Base-by-base conservation (phyloP, 2,329 filamentous ascomycete species). In the Pezizomycotina sp. region DNA sequence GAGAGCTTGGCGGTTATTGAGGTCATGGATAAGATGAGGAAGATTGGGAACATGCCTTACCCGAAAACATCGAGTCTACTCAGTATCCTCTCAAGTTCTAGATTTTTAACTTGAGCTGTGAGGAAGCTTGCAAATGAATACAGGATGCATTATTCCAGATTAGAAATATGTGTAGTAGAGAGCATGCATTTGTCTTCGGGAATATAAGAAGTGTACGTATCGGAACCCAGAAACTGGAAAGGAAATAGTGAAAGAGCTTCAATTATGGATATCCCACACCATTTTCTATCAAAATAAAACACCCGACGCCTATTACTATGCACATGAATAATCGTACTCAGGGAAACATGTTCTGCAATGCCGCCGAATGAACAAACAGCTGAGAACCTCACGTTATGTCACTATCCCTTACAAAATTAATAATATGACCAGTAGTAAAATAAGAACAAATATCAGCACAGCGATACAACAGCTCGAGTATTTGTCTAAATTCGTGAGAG, bases 1-100 rank as follows among this genome's bases (percentile, higher is more conserved):
- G 83, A 92, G 65, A 86, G 77, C 52, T 63, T 91, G 36, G 66
- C 74, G 31, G 81, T 92, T 46, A 92, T 92, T 82, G 75, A 84
- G 54, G 63, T 68, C 2, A 77, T 78, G 74, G 74, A 79, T 60
- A 68, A 75, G 57, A 69, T 73, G 8, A 62, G 74, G 50, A 65
- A 59, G 54, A 71, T 77, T 58, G 66, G 67, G 32, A 68, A 64
- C 2, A 56, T 79, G 54, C 62, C 52, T 35, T 78, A 76, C 57
- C 71, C 73, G 1, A 64, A 73, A 46, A 65, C 67, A 77, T 79
- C 53, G 74, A 78, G 63, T 53, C 49, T 19, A 47, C 30, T 18
- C 27, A 37, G 22, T 25, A 46, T 28, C 47, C 42, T 16, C 22
- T n/a, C 9, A 31, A 18, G 15, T 58, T 76, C 48, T 77, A 52